phyloP scores from a whole-genome alignment of 805 yeast genomes.

The Metschnikowia proteae region DNA sequence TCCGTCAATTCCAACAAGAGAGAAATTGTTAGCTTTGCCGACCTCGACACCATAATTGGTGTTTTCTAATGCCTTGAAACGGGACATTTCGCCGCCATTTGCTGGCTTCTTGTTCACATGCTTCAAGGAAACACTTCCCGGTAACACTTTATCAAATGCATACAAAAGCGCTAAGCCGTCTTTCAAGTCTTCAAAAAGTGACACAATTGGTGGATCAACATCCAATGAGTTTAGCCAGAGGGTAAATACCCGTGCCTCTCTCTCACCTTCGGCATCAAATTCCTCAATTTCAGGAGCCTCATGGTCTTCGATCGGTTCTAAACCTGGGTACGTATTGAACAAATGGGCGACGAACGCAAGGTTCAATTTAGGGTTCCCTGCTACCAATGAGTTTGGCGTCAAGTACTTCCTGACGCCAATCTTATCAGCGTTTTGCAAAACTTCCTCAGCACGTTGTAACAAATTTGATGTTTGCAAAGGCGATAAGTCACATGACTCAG shows the following conservation, averaged over 20 bases:
- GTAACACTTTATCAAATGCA: constrained; percentile 93
- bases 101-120: constrained; percentile 83
- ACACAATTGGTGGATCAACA: constrained; percentile 91
- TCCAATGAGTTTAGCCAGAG: constrained; percentile 95
- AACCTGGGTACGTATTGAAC: constrained; percentile 94
- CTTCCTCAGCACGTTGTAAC: constrained; percentile 79
- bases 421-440: constrained; percentile 82
- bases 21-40: constrained; percentile 88
- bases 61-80: constrained; percentile 95
- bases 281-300: constrained; percentile 95
- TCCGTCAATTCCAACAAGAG: constrained; percentile 96
- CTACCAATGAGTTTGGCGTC: constrained; percentile 87
- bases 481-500: constrained; percentile 72
- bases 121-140: constrained; percentile 79
- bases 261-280: constrained; percentile 98
- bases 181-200: constrained; percentile 88
- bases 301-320: constrained; percentile 88
- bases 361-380: constrained; percentile 95
- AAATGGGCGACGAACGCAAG: constrained; percentile 96
- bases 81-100: constrained; percentile 67
- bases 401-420: constrained; percentile 90
- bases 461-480: constrained; percentile 80
- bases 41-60: constrained; percentile 98
- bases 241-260: constrained; percentile 98
- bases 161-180: constrained; percentile 87